These are phyloP conservation scores for Suillus sp. DNA, from an alignment of 768 basidiomycete genomes.

Conservation along the genomic window DNA sequence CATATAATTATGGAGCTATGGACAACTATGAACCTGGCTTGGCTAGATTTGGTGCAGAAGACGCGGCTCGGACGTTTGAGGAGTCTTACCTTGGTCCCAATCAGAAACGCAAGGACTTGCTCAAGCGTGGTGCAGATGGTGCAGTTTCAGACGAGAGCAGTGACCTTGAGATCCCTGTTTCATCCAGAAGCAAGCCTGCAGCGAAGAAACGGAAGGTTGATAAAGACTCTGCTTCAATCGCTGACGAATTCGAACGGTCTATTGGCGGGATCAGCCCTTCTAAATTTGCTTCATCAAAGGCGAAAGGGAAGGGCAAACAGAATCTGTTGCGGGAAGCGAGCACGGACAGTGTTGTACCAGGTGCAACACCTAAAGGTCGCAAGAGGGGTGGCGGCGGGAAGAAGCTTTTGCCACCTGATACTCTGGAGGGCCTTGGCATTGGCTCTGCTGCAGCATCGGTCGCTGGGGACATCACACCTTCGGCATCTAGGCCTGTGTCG, in stretches of 20 bases:
- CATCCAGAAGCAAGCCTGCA: slow-evolving; percentile 44
- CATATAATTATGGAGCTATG: slow-evolving; percentile 34
- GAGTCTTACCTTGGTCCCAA: slow-evolving; percentile 50
- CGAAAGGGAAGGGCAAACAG: slow-evolving; percentile 57
- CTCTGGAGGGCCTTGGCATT: slow-evolving; percentile 50
- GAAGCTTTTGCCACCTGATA: slow-evolving; percentile 55
- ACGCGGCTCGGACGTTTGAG: slow-evolving; percentile 59
- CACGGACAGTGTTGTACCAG: slow-evolving; percentile 52
- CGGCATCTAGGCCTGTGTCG: slow-evolving; percentile 68
- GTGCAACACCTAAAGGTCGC: slow-evolving; percentile 49
- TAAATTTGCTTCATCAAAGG: slow-evolving; percentile 35
- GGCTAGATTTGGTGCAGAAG: slow-evolving; percentile 44
- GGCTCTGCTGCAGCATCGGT: slow-evolving; percentile 50
- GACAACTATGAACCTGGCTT: slow-evolving; percentile 27
- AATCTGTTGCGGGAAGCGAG: slow-evolving; percentile 53
- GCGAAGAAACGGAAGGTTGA: slow-evolving; percentile 69
- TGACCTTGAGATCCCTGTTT: slow-evolving; percentile 49
- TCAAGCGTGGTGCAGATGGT: slow-evolving; percentile 52
- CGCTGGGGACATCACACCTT: slow-evolving; percentile 72
- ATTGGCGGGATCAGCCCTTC: slow-evolving; percentile 41
- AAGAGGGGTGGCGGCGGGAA: slow-evolving; percentile 59
- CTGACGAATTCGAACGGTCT: slow-evolving; percentile 53
- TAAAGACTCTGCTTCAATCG: slow-evolving; percentile 36
- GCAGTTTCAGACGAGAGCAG: slow-evolving; percentile 62
- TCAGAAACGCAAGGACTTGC: slow-evolving; percentile 46